phyloP scores from a whole-genome alignment of 2,329 filamentous ascomycete genomes.

The Colletotrichum nymphaeae region DNA sequence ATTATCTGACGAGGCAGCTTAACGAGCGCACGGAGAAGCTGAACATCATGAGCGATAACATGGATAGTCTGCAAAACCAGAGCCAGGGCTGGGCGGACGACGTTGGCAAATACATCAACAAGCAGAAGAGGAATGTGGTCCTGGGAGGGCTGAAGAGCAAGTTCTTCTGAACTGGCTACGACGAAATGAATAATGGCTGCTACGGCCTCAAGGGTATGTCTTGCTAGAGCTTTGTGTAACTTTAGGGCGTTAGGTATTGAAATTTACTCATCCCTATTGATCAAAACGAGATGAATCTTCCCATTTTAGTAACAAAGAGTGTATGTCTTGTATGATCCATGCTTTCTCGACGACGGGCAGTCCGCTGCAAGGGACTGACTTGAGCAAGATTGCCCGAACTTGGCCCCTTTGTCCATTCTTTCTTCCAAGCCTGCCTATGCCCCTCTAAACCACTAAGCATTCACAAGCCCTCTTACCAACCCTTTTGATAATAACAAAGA shows the following conservation, averaged over 20 bases:
- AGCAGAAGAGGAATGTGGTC: slow-evolving; percentile 88
- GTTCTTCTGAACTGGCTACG: slow-evolving; percentile 50
- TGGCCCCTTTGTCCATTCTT: background rate
- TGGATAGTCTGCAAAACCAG: slow-evolving; percentile 84
- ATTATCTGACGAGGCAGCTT: slow-evolving; percentile 87
- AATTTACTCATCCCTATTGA: background rate
- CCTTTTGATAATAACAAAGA: background rate
- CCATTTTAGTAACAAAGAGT: background rate
- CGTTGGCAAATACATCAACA: slow-evolving; percentile 85
- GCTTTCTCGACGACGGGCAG: background rate
- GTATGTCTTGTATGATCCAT: background rate
- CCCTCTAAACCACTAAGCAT: background rate
- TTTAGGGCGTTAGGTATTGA: slow-evolving; percentile 8
- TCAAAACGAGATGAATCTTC: no score
- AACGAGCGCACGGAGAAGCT: slow-evolving; percentile 92
- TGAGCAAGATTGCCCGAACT: background rate
- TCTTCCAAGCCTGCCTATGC: background rate
- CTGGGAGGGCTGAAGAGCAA: slow-evolving; percentile 76
- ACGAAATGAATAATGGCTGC: slow-evolving; percentile 24
- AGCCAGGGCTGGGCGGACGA: slow-evolving; percentile 89
- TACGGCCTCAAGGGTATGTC: slow-evolving; percentile 6
- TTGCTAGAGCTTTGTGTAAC: slow-evolving; percentile 2
- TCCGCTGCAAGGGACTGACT: background rate
- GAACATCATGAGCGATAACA: slow-evolving; percentile 82
- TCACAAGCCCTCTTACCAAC: background rate